Base-by-base conservation (phyloP, 345 rosid species). In the Boechera stricta region DNA sequence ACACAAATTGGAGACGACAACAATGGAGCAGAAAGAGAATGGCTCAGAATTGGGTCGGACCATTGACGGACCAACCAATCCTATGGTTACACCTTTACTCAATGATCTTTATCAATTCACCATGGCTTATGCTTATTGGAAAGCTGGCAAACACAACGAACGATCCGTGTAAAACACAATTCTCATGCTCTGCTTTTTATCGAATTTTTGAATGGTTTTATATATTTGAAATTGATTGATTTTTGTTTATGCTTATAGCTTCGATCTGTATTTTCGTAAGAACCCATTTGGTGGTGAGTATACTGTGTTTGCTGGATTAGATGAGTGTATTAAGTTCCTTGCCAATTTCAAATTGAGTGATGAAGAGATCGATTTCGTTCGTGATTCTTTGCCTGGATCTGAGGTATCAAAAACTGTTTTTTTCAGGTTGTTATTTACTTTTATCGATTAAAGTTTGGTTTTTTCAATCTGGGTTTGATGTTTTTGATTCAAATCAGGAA, bases 81-180 rank as follows among this genome's bases (percentile, higher is more conserved):
- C 97, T 4, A 92, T 94, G 93, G 97, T 88, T 2, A 92, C 98
- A 16, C 97, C 98, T 48, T 83, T 94, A 12, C 80, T 92, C 60
- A 94, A 92, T 49, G 98, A 94, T 87, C 96, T 89, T 48, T 94
- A 92, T 67, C 97, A 94, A 86, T 95, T 92, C 84, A 88, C 98
- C 69, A 93, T 95, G 98, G 91, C 98, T 47, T 95, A 91, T 59
- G 97, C 99, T 81, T 93, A 91, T 77, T 92, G 99, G 99, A 95
- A 91, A 83, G 99, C 97, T 68, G 85, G 87, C 63, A 95, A 95
- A 82, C 94, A 92, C 68, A 48, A 78, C 66, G 98, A 93, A 21
- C 88, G 90, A 45, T 87, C 97, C 56, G 97, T 92, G 98, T 94
- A 78, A 81, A 86, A 21, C 36, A 15, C 53, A 35, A 51, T 26